Evolutionary conservation across 345 rosid species (phyloP), one percentile per base, ranked within the genome.

Genomic region (Brassica incana): DNA sequence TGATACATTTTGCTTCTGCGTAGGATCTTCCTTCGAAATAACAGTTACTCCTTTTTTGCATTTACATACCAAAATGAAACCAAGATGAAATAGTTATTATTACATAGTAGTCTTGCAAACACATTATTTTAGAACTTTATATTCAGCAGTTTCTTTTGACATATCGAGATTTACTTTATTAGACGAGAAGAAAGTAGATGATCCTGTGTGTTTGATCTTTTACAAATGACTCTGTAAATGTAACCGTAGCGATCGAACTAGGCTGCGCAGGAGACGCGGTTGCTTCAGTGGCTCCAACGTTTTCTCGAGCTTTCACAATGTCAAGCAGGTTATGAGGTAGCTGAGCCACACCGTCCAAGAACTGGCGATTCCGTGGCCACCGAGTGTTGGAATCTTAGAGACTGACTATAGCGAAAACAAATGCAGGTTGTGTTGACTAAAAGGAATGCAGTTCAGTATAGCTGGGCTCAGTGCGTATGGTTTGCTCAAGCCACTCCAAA

Each of bases 201-300:
- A 5, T 61, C 14, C 0, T 4, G 77, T 63, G 30, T 30, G 29
- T 23, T 65, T 64, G 35, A 75, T 67, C 43, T 16, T 45, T 48
- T 16, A 14, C 75, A 62, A 70, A 77, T 30, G 80, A 52, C 63
- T 77, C 80, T 0, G 70, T 48, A 62, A 70, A 77, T 27, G 54
- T 62, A 69, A 77, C 33, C 2, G 70, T 61, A 48, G 65, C 80
- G 3, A 62, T 54, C 9, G 80, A 70, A 35, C n/a, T 8, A 3
- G 75, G 30, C 64, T 48, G 63, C 1, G 52, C 65, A 11, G 11
- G 33, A 27, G 35, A 61, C 6, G 0, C 8, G 0, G 15, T 4
- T 60, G 65, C 33, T 11, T 25, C 65, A 60, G 35, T 5, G 65
- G 35, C 65, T 27, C 8, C 65, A 25, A 20, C 2, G 65, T 20